Base-by-base conservation (phyloP, 768 basidiomycete genomes). In the Glaciozyma antarctica region DNA sequence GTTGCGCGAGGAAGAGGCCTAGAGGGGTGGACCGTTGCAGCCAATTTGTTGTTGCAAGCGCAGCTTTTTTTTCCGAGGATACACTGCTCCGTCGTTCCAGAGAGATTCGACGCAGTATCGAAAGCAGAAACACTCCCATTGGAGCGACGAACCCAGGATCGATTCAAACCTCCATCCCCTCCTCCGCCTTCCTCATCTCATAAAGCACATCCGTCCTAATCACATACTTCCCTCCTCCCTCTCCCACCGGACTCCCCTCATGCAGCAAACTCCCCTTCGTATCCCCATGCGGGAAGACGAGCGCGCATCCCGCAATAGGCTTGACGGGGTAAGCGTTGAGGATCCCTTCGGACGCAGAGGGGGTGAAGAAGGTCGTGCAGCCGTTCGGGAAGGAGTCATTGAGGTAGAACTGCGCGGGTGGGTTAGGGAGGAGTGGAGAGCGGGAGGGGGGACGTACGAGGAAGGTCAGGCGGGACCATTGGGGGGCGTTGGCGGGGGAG, bases 281-380 rank as follows among this genome's bases (percentile, higher is more conserved):
- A 34, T 61, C 62, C n/a, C 70, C 70, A 30, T 71, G 70, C 10
- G 67, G 81, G 74, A 83, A 83, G 48, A 82, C 78, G 45, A 80
- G 77, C 0, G 82, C 81, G 4, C 81, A 79, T 0, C 82, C 82
- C 3, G 78, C 77, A 19, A 80, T 72, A 0, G 82, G 82, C 59
- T 77, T 76, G 22, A 83, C 80, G 2, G 80, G 79, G 26, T 78
- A 77, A 22, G 82, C 81, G 61, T 82, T 78, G 51, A 83, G 77
- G 13, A 79, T 74, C 21, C 80, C 81, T 17, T 19, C 30, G 1
- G 73, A 71, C 1, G 76, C 68, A 0, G 80, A 80, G 1, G 81
- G 82, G 9, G 82, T 73, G 75, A 82, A 83, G 75, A 82, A 83
- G 4, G 82, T 83, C 8, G 82, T 83, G 64, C 78, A 78, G 17